Base-by-base conservation (phyloP, 1,139 yeast genomes). In the Pneumocystis murina region DNA sequence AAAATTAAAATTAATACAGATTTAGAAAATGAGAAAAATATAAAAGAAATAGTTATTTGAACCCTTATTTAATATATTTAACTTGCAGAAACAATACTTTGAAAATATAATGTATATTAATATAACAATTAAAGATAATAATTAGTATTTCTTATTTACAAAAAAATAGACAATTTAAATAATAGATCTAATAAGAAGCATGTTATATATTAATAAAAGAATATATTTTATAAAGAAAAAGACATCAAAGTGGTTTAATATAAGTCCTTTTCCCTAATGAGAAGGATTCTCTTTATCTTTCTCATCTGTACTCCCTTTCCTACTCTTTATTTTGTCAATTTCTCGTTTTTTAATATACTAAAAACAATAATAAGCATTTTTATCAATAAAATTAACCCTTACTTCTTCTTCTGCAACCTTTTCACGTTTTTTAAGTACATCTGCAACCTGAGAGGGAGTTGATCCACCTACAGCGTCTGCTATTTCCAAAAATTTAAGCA, bases 351-450 rank as follows among this genome's bases (percentile, higher is more conserved):
- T 28, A 28, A 54, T 59, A 59, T 59, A 59, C 36, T 41, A n/a
- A 16, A 41, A 59, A 1, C 16, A 17, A 17, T 48, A 14, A 28
- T 20, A 7, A 17, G 10, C n/a, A 62, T 71, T 75, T 79, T 35
- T 33, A 16, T 3, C 6, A 48, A 2, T 3, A 48, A 48, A 20
- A 48, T 16, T 12, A 24, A 40, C 72, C 84, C 78, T 76, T 81
- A 85, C 60, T 70, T 74, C 75, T 75, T 84, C 86, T 77, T 85
- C 90, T 70, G 80, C 80, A 66, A 88, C 88, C 76, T 81, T 81
- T 75, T 85, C 90, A 72, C 89, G 84, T 74, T 84, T 81, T 17
- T 58, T 35, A 41, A 64, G 55, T 1, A 64, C 65, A 40, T 64
- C 65, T n/a, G 57, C 48, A 16, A 16, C 55, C 14, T 10, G 28